Conservation (phyloP, 2,329 filamentous ascomycete genomes). For the Mycogone perniciosa region DNA sequence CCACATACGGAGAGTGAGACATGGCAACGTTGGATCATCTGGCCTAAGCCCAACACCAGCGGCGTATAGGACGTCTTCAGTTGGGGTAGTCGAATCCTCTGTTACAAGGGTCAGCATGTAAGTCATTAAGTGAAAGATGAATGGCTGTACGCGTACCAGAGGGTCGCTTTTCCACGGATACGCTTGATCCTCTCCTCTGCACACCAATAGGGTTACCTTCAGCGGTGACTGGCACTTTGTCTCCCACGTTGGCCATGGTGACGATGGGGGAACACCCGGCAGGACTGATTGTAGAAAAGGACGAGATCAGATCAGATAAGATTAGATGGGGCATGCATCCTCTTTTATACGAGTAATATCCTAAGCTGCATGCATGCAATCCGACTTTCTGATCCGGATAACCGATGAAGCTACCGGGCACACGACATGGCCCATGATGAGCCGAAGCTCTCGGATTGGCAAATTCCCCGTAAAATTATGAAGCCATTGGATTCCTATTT, state of each 20-base stretch:
- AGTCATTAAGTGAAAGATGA: too few relatives aligned
- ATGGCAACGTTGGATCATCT: conserved; percentile 24
- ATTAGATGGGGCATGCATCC: not conserved
- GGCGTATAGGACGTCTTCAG: conserved; percentile 23
- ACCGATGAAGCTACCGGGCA: too few relatives aligned
- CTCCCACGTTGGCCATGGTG: not conserved
- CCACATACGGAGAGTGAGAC: conserved; percentile 35
- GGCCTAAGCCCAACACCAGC: conserved; percentile 24
- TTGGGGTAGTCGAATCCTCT: conserved; percentile 13
- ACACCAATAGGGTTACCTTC: conserved; percentile 1
- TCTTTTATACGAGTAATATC: too few relatives aligned
- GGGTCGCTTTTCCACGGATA: conserved; percentile 2
- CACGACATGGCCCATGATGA: too few relatives aligned
- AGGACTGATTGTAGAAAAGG: not conserved
- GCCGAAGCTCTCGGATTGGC: too few relatives aligned
- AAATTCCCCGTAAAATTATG: too few relatives aligned
- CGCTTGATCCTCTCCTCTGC: conserved; percentile 1
- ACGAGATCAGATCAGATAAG: conserved; percentile 8
- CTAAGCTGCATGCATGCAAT: too few relatives aligned
- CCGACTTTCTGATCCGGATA: too few relatives aligned
- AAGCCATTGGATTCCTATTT: too few relatives aligned
- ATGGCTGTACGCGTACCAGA: not conserved
- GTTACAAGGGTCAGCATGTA: too few relatives aligned
- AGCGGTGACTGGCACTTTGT: not conserved
- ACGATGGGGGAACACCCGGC: not conserved